Evolutionary conservation across 2,329 filamentous ascomycete genomes (phyloP).

Genomic region (Emergomyces orientalis): DNA sequence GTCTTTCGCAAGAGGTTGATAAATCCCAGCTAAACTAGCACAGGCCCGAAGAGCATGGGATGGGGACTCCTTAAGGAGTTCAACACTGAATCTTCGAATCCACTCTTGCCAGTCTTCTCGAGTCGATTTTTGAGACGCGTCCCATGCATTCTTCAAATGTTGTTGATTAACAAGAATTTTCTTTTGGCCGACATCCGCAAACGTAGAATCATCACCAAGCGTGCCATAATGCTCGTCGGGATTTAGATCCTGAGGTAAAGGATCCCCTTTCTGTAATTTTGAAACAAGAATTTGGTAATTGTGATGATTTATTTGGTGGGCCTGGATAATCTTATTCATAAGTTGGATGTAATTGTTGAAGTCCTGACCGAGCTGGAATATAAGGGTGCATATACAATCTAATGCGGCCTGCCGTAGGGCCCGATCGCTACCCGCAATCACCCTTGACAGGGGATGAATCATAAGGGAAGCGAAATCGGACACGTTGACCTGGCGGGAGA

Average conservation of each 20-base stretch:
- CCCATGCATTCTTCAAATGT: conserved; percentile 94
- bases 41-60: conserved; percentile 92
- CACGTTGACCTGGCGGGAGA: conserved; percentile 92
- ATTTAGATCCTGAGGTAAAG: conserved; percentile 87
- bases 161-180: conserved; percentile 97
- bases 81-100: conserved; percentile 93
- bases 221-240: conserved; percentile 73
- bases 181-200: conserved; percentile 78
- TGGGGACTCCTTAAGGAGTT: conserved; percentile 86
- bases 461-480: conserved; percentile 96
- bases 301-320: conserved; percentile 72
- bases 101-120: conserved; percentile 99
- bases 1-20: conserved; percentile 81
- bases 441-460: conserved; percentile 80
- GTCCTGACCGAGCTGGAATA: conserved; percentile 91
- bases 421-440: conserved; percentile 64
- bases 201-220: conserved; percentile 67
- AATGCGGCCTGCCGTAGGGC: conserved; percentile 70
- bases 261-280: conserved; percentile 89
- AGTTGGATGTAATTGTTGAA: conserved; percentile 91
- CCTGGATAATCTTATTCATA: conserved; percentile 73
- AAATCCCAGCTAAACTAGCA: conserved; percentile 80
- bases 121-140: conserved; percentile 91
- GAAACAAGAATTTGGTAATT: conserved; percentile 89
- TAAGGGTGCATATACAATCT: conserved; percentile 88